Percentiles rank a stretch among this genome's conserved stretches.
Evolutionary conservation across 2,329 filamentous ascomycete genomes (phyloP).

Genomic region (Chrysoporthe deuterocubensis): DNA sequence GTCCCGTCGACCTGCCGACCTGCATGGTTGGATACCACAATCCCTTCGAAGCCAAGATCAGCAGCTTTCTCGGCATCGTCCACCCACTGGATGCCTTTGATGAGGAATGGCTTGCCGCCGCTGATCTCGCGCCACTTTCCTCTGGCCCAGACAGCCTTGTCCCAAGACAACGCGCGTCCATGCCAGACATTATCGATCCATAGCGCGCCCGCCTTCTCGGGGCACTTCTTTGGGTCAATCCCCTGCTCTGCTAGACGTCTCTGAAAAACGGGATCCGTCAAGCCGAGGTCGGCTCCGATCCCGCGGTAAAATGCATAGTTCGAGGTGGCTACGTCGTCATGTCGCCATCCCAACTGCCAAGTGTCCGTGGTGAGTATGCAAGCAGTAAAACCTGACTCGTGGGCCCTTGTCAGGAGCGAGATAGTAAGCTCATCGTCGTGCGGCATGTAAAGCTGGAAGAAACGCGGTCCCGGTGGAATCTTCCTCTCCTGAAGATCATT

Average conservation of each 20-base stretch:
- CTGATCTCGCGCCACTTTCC: constrained; percentile 62
- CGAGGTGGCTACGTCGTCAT: constrained; percentile 57
- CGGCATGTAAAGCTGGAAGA: constrained; percentile 68
- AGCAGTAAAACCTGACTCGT: constrained; percentile 57
- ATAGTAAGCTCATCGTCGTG: constrained; percentile 64
- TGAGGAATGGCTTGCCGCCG: constrained; percentile 60
- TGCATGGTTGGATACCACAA: constrained; percentile 63
- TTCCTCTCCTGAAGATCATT: constrained; percentile 6
- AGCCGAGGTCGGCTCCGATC: constrained; percentile 60
- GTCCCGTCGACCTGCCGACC: constrained; percentile 66
- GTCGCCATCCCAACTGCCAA: constrained; percentile 66
- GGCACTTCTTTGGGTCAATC: constrained; percentile 56
- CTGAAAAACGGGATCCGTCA: constrained; percentile 63
- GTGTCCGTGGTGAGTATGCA: constrained; percentile 67
- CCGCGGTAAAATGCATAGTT: constrained; percentile 69
- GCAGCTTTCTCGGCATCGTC: constrained; percentile 61
- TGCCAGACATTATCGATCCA: constrained; percentile 71
- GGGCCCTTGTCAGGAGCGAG: constrained; percentile 59
- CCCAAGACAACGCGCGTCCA: constrained; percentile 65
- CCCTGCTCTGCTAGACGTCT: constrained; percentile 52
- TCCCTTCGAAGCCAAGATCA: constrained; percentile 62
- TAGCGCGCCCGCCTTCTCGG: constrained; percentile 58
- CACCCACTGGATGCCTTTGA: constrained; percentile 68
- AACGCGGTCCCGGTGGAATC: constrained; percentile 45
- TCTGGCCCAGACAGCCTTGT: constrained; percentile 64